Evolutionary conservation across 2,329 filamentous ascomycete genomes (phyloP).

Genomic region (Beauveria caledonica): DNA sequence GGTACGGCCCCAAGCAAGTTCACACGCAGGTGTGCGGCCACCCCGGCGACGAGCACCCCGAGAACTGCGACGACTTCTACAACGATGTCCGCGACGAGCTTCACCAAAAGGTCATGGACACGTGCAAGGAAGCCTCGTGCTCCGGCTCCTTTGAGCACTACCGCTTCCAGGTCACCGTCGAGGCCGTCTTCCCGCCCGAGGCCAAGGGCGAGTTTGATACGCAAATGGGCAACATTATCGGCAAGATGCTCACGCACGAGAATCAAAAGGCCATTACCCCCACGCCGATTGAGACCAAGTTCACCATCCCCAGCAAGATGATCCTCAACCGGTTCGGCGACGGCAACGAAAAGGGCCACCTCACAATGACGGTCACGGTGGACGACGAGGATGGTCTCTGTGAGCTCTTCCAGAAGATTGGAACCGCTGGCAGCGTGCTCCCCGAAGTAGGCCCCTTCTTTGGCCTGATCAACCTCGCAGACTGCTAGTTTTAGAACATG

Average conservation of each 20-base stretch:
- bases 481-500: not conserved
- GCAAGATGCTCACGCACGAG: constrained; percentile 11
- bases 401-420: constrained; percentile 10
- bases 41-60: constrained; percentile 8
- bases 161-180: constrained; percentile 7
- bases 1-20: constrained; percentile 10
- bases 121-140: constrained; percentile 11
- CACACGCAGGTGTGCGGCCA: constrained; percentile 12
- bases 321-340: constrained; percentile 13
- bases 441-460: constrained; percentile 11
- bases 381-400: constrained; percentile 11
- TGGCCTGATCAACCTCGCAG: constrained; percentile 11
- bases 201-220: constrained; percentile 12
- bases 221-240: constrained; percentile 11
- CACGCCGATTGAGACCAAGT: constrained; percentile 11
- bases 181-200: constrained; percentile 12
- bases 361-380: constrained; percentile 7
- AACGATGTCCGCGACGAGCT: constrained; percentile 10
- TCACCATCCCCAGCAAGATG: constrained; percentile 12
- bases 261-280: constrained; percentile 10
- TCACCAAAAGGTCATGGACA: constrained; percentile 11
- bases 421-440: constrained; percentile 11
- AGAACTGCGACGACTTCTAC: constrained; percentile 13
- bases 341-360: constrained; percentile 12
- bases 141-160: constrained; percentile 12